phyloP scores from a whole-genome alignment of 2,329 filamentous ascomycete genomes.

The Fusarium sp. region DNA sequence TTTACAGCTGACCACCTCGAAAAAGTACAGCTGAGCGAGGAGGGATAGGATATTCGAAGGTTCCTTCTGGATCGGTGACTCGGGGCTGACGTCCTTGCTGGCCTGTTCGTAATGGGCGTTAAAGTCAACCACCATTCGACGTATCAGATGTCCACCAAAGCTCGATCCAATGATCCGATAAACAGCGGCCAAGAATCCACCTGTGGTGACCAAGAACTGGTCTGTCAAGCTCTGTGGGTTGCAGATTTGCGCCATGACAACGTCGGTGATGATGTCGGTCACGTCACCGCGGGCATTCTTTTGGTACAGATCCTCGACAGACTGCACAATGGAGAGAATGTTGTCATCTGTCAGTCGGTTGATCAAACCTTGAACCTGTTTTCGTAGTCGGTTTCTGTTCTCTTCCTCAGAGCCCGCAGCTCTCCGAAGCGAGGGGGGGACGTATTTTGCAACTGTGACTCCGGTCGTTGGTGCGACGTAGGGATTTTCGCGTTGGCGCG shows the following conservation, averaged over 20 bases:
- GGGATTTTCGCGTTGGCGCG: constrained; percentile 80
- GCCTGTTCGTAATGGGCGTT: constrained; percentile 70
- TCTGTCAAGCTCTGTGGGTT: constrained; percentile 84
- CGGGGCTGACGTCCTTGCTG: constrained; percentile 55
- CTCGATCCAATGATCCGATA: constrained; percentile 91
- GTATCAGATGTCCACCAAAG: constrained; percentile 88
- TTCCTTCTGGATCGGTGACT: constrained; percentile 50
- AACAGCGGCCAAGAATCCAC: constrained; percentile 87
- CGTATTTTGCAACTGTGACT: constrained; percentile 75
- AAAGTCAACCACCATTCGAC: constrained; percentile 81
- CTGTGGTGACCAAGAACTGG: constrained; percentile 90
- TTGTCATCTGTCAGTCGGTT: constrained; percentile 95
- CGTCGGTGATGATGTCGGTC: constrained; percentile 81
- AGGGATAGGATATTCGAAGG: constrained; percentile 82
- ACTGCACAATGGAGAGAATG: constrained; percentile 83
- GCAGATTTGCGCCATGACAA: constrained; percentile 82
- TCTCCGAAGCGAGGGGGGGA: constrained; percentile 85
- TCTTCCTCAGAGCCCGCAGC: constrained; percentile 74
- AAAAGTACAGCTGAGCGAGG: constrained; percentile 89
- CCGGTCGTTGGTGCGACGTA: constrained; percentile 79
- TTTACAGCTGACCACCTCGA: constrained; percentile 85
- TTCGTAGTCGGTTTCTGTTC: constrained; percentile 74
- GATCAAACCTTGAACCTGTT: constrained; percentile 87
- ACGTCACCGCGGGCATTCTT: constrained; percentile 89
- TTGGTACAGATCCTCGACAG: constrained; percentile 86